Evolutionary conservation across 2,329 filamentous ascomycete genomes (phyloP).

Genomic region (Aspergillus puulaauensis): DNA sequence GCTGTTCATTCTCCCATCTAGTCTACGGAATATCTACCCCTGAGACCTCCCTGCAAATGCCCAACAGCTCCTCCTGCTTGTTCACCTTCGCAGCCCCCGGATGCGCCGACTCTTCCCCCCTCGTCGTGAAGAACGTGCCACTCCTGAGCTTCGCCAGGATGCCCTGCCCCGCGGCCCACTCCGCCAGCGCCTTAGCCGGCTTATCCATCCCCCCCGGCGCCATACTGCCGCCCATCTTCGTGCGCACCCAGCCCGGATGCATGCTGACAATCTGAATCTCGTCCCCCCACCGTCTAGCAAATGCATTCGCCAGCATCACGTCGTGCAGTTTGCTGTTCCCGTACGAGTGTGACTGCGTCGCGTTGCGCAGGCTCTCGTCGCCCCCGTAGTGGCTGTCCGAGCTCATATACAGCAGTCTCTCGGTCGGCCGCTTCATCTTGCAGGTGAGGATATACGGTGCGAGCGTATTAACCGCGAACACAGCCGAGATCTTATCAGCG

Average conservation of each 20-base stretch:
- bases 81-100: slow-evolving; percentile 25
- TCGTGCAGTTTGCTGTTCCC: slow-evolving; percentile 58
- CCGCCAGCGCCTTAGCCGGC: slow-evolving; percentile 50
- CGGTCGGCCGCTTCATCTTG: slow-evolving; percentile 48
- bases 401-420: slow-evolving; percentile 53
- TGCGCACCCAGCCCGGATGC: slow-evolving; percentile 57
- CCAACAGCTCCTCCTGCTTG: slow-evolving; percentile 30
- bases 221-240: slow-evolving; percentile 53
- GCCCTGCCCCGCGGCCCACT: slow-evolving; percentile 39
- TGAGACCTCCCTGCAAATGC: not conserved
- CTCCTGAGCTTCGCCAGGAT: slow-evolving; percentile 18
- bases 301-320: slow-evolving; percentile 55
- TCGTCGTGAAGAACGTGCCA: slow-evolving; percentile 21
- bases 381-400: slow-evolving; percentile 53
- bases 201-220: slow-evolving; percentile 51
- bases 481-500: slow-evolving; percentile 47
- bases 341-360: slow-evolving; percentile 46
- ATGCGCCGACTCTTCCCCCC: slow-evolving; percentile 23
- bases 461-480: slow-evolving; percentile 58
- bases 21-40: not conserved
- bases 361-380: slow-evolving; percentile 40
- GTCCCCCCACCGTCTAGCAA: slow-evolving; percentile 48
- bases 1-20: too few relatives aligned
- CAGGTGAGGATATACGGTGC: slow-evolving; percentile 59
- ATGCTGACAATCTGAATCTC: slow-evolving; percentile 49